Evolutionary conservation across 768 basidiomycete species (phyloP), one percentile per base, ranked within the genome.

Genomic region (Hemileccinum impolitum): DNA sequence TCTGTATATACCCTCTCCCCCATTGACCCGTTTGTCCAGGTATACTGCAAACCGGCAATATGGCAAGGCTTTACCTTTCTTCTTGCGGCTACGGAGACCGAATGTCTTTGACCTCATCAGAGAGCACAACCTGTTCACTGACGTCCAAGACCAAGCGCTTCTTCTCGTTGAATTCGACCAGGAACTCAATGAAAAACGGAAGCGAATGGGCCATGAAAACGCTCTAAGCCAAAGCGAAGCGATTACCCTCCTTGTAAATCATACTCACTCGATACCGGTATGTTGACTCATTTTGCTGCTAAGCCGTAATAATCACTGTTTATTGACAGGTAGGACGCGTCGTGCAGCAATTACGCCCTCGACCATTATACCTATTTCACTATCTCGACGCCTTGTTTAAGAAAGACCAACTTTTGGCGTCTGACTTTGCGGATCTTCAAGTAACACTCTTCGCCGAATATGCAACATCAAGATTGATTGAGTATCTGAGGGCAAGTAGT

Each of bases 191-290:
- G 80, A 81, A 55, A 80, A 78, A 61, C 73, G 77, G 19, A 63
- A 73, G 54, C 65, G 66, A 49, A 72, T 72, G 6, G 77, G 73
- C 0, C 67, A 70, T 25, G 65, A 72, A 18, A 65, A 64, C 6
- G 63, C 69, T 18, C 68, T 72, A 26, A 70, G 69, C 7, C 71
- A 83, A 49, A 90, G 91, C 31, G 80, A 85, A 32, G 94, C 94
- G 0, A 92, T 98, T 51, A 78, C 78, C 28, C 61, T 99, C 47
- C 76, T 99, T 23, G 94, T 97, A 14, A 85, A 97, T 55, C 92
- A 98, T 61, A 89, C 90, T 1, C 90, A 98, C 63, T 95, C 95
- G 13, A 97, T 99, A 62, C 93, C 94, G 4, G 95, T 94, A 48
- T 54, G 84, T 73, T 18, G 25, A 34, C 30, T 35, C 15, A 12